Conservation (phyloP, 2,329 filamentous ascomycete species). For the Chaetomium olivaceum region DNA sequence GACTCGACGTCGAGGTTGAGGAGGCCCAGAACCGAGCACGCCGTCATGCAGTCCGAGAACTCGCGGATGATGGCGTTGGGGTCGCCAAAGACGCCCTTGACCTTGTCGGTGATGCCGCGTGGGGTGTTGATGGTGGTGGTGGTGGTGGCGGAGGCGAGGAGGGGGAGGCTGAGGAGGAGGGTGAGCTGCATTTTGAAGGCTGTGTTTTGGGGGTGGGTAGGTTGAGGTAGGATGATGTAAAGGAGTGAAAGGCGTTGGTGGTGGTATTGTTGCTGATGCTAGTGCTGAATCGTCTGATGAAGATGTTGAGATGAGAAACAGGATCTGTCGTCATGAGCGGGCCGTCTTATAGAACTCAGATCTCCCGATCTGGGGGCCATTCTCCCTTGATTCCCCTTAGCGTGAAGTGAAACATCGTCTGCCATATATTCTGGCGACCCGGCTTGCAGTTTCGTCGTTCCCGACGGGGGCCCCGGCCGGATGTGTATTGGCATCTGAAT, state of each 20-base stretch:
- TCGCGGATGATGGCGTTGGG: neutral
- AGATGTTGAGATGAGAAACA: neutral
- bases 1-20: neutral
- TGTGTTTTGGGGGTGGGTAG: neutral
- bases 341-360: neutral
- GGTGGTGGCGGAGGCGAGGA: neutral
- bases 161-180: neutral
- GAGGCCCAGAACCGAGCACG: neutral
- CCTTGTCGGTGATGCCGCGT: neutral
- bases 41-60: neutral
- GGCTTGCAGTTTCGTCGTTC: neutral
- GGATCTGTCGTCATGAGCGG: neutral
- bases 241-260: neutral
- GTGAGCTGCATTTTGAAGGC: neutral
- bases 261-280: neutral
- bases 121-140: neutral
- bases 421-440: neutral
- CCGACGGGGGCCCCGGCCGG: neutral
- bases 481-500: neutral
- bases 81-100: neutral
- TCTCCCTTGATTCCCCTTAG: neutral
- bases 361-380: neutral
- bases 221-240: neutral
- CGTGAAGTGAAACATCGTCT: neutral
- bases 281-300: neutral